Evolutionary conservation across 805 yeast species (phyloP).

Genomic region (Candida endomychidarum): DNA sequence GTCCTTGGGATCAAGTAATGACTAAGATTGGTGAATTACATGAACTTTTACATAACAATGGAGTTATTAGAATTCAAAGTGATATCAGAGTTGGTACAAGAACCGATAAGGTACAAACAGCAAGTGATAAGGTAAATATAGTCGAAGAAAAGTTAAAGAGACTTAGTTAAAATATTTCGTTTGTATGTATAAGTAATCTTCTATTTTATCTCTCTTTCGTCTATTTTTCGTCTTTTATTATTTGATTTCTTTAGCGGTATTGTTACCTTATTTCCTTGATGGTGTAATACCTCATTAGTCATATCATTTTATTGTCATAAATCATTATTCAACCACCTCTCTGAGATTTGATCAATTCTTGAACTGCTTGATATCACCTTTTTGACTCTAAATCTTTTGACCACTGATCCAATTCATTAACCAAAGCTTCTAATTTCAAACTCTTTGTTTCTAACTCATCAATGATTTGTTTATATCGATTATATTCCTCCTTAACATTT

Average conservation of each 20-base stretch:
- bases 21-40: slow-evolving; percentile 76
- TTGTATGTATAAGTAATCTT: no score
- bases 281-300: no score
- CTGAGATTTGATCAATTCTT: not conserved
- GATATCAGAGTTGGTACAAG: slow-evolving; percentile 88
- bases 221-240: no score
- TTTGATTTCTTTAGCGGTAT: no score
- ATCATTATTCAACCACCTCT: no score
- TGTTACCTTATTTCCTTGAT: no score
- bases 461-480: slow-evolving; percentile 20
- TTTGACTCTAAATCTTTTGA: slow-evolving; percentile 26
- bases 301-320: no score
- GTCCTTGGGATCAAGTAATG: slow-evolving; percentile 91
- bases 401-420: slow-evolving; percentile 62
- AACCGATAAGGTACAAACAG: slow-evolving; percentile 69
- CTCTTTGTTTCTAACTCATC: slow-evolving; percentile 35
- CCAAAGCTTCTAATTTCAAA: slow-evolving; percentile 43
- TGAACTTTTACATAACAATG: slow-evolving; percentile 63
- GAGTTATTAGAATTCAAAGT: slow-evolving; percentile 77
- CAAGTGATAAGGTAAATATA: slow-evolving; percentile 67
- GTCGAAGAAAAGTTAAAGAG: slow-evolving; percentile 52
- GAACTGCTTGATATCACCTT: not conserved
- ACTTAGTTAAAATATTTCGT: no score
- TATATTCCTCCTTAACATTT: slow-evolving; percentile 28
- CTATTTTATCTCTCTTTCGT: no score